Conservation (phyloP, 2,329 filamentous ascomycete species). For the Diaporthe longicolla region DNA sequence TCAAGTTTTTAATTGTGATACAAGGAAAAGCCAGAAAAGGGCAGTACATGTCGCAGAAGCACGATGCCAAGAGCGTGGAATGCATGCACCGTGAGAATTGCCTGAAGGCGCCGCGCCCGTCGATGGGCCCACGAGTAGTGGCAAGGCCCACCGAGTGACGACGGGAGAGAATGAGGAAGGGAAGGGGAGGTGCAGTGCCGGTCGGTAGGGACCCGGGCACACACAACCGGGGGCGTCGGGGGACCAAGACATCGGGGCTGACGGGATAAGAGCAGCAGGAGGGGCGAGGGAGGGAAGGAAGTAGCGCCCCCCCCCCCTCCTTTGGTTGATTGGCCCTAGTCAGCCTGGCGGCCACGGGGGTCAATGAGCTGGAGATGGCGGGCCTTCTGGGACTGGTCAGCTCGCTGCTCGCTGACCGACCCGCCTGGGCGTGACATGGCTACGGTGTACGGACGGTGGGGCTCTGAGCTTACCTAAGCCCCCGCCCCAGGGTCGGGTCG, state of each 20-base stretch:
- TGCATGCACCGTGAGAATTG: not conserved
- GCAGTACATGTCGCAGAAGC: not conserved
- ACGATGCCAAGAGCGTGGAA: not conserved
- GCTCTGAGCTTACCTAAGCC: not conserved
- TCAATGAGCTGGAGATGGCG: conserved; percentile 2
- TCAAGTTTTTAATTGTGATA: not conserved
- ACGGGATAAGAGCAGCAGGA: not conserved
- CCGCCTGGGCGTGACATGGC: not conserved
- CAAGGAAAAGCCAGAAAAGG: not conserved
- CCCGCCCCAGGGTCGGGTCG: not conserved
- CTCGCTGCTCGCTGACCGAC: conserved; percentile 31
- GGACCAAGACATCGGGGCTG: conserved; percentile 4
- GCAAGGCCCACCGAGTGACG: not conserved
- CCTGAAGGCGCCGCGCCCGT: not conserved
- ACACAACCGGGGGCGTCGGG: not conserved
- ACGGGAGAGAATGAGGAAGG: not conserved
- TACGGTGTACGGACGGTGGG: not conserved
- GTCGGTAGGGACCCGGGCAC: no score
- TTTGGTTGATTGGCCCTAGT: no score
- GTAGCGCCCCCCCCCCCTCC: no score
- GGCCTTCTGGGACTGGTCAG: no score
- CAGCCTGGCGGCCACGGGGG: not conserved
- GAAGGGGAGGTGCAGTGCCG: no score
- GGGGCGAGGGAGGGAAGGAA: no score
- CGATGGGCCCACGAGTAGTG: no score